Conservation (phyloP, 768 basidiomycete genomes). For the Multifurca ochricompacta region DNA sequence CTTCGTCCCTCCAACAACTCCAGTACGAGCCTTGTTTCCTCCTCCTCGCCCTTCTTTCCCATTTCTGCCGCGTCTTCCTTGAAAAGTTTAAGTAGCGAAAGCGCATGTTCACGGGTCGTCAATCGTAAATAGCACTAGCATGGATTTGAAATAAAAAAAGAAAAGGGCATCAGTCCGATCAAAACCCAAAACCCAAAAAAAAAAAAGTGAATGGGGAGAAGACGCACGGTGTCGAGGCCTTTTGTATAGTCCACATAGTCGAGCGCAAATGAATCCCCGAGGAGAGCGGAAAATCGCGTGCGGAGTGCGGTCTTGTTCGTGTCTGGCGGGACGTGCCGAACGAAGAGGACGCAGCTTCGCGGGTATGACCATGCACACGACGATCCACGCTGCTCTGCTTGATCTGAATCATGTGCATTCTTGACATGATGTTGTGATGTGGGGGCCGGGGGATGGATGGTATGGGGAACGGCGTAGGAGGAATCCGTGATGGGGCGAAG, state of each 20-base stretch:
- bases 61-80: neutral
- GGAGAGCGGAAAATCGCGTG: conserved; percentile 44
- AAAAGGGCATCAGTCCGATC: too few relatives aligned
- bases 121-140: conserved; percentile 71
- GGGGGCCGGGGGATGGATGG: neutral
- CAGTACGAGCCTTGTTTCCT: conserved; percentile 31
- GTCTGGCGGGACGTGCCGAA: conserved; percentile 59
- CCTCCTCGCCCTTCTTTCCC: neutral
- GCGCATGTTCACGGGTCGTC: conserved; percentile 41
- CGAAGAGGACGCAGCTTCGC: conserved; percentile 57
- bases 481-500: conserved; percentile 29
- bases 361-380: too few relatives aligned
- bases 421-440: too few relatives aligned
- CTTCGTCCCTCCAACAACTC: conserved; percentile 56
- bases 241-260: conserved; percentile 80
- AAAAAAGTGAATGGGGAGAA: neutral
- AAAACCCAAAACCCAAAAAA: neutral
- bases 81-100: conserved; percentile 41
- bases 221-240: conserved; percentile 60
- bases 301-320: conserved; percentile 80
- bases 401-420: too few relatives aligned
- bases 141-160: too few relatives aligned
- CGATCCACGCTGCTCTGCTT: too few relatives aligned
- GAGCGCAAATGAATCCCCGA: conserved; percentile 32
- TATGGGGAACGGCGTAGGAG: neutral